Percentiles rank a stretch among this genome's conserved stretches.
phyloP scores from a whole-genome alignment of 257 asterid species.

The Solanum clarkiae region DNA sequence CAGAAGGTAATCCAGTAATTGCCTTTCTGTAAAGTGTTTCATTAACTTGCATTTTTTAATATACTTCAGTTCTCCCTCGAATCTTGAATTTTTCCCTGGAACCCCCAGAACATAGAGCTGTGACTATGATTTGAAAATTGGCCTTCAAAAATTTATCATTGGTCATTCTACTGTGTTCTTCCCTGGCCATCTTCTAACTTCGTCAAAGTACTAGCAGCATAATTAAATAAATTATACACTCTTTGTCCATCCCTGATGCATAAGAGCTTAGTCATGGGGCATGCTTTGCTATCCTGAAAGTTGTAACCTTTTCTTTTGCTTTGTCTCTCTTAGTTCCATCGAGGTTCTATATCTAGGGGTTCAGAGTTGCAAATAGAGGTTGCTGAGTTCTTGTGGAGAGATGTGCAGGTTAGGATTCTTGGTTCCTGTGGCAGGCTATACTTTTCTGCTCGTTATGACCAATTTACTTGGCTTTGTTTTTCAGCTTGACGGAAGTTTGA shows the following conservation, averaged over 20 bases:
- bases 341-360: constrained; percentile 82
- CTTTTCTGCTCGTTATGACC: constrained; percentile 10
- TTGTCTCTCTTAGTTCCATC: constrained; percentile 49
- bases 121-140: not conserved
- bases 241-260: not conserved
- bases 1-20: constrained; percentile 50
- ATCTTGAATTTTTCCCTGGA: not conserved
- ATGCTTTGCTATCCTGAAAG: not conserved
- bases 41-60: not conserved
- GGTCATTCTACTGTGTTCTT: not conserved
- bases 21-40: not conserved
- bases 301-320: constrained; percentile 4
- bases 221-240: not conserved
- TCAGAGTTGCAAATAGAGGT: constrained; percentile 90
- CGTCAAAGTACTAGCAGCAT: not conserved
- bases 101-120: not conserved
- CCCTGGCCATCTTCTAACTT: not conserved
- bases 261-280: not conserved
- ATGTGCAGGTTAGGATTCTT: constrained; percentile 63
- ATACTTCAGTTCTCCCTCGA: not conserved
- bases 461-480: constrained; percentile 14
- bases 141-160: not conserved
- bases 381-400: constrained; percentile 83
- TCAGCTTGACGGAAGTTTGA: constrained; percentile 93
- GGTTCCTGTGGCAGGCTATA: not conserved